These are phyloP conservation scores for Lenwebbia sp. DNA, from an alignment of 345 rosid genomes.

Conservation along the genomic window DNA sequence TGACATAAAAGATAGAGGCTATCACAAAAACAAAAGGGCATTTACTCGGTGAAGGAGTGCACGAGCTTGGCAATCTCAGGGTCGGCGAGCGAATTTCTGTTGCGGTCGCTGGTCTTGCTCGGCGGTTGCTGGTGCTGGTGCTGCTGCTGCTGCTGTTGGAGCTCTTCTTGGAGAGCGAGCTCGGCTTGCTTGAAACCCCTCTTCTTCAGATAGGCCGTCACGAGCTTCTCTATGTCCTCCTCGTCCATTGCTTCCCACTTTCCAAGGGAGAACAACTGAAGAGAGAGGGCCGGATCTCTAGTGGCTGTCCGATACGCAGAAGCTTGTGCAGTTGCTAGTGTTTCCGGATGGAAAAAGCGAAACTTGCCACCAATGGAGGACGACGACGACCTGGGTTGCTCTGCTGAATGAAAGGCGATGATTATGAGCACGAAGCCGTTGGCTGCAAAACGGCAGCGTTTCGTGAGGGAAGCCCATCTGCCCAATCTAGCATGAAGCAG, in stretches of 20 bases:
- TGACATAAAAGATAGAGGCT: neutral
- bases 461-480: neutral
- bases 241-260: neutral
- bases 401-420: neutral
- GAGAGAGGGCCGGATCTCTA: neutral
- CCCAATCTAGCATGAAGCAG: neutral
- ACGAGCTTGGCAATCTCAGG: slow-evolving; percentile 67
- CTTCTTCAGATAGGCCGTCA: slow-evolving; percentile 74
- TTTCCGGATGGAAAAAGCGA: neutral
- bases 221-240: slow-evolving; percentile 22
- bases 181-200: slow-evolving; percentile 71
- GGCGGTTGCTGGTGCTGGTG: slow-evolving; percentile 1
- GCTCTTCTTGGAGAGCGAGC: slow-evolving; percentile 50
- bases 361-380: neutral
- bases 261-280: neutral
- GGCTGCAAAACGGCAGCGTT: neutral
- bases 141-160: slow-evolving; percentile 22
- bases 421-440: neutral
- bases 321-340: neutral
- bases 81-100: slow-evolving; percentile 4
- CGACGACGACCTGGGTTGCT: neutral
- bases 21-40: neutral
- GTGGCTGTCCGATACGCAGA: neutral
- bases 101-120: slow-evolving; percentile 1
- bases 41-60: slow-evolving; percentile 66